Conservation (phyloP, 345 rosid genomes). For the Hibiscus syriacus region DNA sequence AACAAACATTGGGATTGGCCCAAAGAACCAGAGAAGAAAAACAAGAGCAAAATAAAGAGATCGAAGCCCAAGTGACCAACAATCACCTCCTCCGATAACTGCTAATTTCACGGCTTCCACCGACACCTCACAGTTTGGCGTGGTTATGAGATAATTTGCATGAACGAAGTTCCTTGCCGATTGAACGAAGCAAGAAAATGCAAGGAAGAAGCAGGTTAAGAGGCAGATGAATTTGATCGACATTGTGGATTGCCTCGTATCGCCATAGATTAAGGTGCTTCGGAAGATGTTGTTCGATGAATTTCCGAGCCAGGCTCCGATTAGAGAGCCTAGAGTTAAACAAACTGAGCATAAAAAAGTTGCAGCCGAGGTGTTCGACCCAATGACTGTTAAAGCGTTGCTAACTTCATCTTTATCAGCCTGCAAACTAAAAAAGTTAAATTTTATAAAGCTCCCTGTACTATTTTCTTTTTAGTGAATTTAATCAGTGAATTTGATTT, state of each 20-base stretch:
- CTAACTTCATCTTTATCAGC: conserved; percentile 25
- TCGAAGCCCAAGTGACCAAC: conserved; percentile 67
- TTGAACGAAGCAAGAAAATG: conserved; percentile 67
- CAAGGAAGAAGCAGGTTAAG: conserved; percentile 49
- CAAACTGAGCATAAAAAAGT: conserved; percentile 51
- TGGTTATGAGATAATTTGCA: conserved; percentile 58
- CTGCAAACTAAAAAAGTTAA: conserved; percentile 11
- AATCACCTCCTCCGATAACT: conserved; percentile 61
- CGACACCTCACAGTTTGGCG: conserved; percentile 32
- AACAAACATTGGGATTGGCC: conserved; percentile 73
- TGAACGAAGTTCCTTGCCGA: conserved; percentile 57
- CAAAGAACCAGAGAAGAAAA: conserved; percentile 71
- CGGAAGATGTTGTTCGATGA: conserved; percentile 31
- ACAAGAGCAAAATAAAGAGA: conserved; percentile 58
- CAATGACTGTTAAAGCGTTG: conserved; percentile 38
- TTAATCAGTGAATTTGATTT: no score
- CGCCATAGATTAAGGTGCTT: conserved; percentile 47
- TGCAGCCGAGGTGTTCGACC: conserved; percentile 52
- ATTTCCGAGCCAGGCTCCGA: conserved; percentile 76
- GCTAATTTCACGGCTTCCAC: conserved; percentile 30
- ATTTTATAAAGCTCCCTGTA: no score
- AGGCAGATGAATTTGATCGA: conserved; percentile 61
- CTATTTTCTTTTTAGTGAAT: no score
- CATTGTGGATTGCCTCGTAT: conserved; percentile 41
- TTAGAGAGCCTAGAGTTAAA: conserved; percentile 62